Conservation (phyloP, 129 eudicot species). For the Centaurea solstitialis region DNA sequence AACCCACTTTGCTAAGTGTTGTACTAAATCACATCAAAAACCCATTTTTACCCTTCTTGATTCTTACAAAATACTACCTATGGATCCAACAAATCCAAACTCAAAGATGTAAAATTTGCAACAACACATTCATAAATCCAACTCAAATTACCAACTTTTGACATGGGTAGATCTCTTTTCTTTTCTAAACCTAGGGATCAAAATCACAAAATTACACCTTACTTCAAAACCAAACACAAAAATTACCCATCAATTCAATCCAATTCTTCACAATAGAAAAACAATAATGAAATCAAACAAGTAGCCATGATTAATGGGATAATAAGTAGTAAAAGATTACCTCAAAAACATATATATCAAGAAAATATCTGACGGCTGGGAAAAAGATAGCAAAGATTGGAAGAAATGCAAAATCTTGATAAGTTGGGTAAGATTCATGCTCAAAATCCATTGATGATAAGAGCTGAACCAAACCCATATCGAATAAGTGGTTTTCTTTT, state of each 20-base stretch:
- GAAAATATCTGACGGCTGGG: conserved; percentile 30
- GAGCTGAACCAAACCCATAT: conserved; percentile 24
- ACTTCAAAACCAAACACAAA: not conserved
- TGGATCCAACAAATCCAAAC: not conserved
- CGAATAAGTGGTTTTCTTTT: not conserved
- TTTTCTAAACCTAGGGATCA: not conserved
- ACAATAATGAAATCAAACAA: not conserved
- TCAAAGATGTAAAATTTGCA: not conserved
- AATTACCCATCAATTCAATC: not conserved
- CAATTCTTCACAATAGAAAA: not conserved
- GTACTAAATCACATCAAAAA: not conserved
- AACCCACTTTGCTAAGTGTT: no score
- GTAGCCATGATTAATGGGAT: not conserved
- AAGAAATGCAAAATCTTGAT: conserved; percentile 38
- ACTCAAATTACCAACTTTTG: not conserved
- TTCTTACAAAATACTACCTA: not conserved
- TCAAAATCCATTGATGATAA: conserved; percentile 28
- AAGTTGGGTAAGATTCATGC: conserved; percentile 38
- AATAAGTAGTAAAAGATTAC: conserved; percentile 11
- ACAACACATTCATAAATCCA: not conserved
- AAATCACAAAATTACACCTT: not conserved
- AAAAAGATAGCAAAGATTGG: conserved; percentile 44
- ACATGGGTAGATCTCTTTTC: not conserved
- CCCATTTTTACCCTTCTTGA: not conserved
- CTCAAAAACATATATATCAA: conserved; percentile 45